These are phyloP conservation scores for Lepiota brunneoincarnata DNA, from an alignment of 768 basidiomycete genomes.

Conservation along the genomic window DNA sequence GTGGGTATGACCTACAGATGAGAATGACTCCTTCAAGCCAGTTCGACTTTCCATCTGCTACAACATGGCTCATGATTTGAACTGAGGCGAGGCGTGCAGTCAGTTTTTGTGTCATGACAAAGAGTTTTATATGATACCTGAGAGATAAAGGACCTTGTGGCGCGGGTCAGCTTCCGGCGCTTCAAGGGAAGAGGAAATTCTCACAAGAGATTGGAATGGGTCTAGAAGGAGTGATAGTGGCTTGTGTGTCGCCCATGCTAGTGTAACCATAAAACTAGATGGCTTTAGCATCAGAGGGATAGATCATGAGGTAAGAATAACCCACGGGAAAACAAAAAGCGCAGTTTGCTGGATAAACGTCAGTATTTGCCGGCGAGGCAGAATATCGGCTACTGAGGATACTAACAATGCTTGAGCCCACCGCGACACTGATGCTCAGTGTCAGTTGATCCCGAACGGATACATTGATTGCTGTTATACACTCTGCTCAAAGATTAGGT, in stretches of 20 bases:
- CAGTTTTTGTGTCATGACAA: background rate
- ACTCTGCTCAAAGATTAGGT: slow-evolving; percentile 47
- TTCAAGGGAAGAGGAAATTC: slow-evolving; percentile 15
- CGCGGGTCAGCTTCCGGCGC: background rate
- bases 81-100: slow-evolving; percentile 34
- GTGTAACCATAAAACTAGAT: slow-evolving; percentile 63
- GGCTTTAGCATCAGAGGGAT: background rate
- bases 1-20: slow-evolving; percentile 43
- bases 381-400: background rate
- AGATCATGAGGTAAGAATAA: background rate
- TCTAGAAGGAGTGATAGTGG: slow-evolving; percentile 83
- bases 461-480: slow-evolving; percentile 87
- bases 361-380: background rate
- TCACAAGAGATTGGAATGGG: slow-evolving; percentile 70
- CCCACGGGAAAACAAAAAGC: slow-evolving; percentile 44
- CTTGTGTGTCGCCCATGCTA: slow-evolving; percentile 81
- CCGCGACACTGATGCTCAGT: slow-evolving; percentile 80
- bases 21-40: slow-evolving; percentile 88
- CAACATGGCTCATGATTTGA: slow-evolving; percentile 80
- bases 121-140: slow-evolving; percentile 29
- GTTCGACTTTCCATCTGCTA: slow-evolving; percentile 86
- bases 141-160: slow-evolving; percentile 43
- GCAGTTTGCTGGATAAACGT: slow-evolving; percentile 56
- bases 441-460: slow-evolving; percentile 83
- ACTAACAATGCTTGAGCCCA: slow-evolving; percentile 73